phyloP scores from a whole-genome alignment of 2,329 filamentous ascomycete genomes.

The Botrytis sinoallii region DNA sequence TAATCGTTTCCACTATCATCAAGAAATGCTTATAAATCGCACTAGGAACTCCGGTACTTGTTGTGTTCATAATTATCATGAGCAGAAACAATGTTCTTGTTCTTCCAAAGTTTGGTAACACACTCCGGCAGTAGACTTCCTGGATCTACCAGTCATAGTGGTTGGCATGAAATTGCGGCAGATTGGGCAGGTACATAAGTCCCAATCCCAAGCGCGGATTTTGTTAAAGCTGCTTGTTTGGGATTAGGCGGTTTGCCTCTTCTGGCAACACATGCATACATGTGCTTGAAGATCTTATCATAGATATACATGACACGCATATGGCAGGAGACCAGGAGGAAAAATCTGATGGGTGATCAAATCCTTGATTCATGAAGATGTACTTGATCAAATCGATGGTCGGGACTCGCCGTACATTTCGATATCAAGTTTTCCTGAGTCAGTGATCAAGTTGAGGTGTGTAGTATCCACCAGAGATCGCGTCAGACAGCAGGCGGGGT shows the following conservation, averaged over 20 bases:
- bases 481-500: constrained; percentile 23
- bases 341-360: constrained; percentile 28
- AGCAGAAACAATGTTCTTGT: constrained; percentile 14
- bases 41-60: background rate
- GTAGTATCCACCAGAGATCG: constrained; percentile 28
- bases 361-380: background rate
- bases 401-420: background rate
- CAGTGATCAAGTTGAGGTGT: constrained; percentile 19
- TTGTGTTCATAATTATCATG: background rate
- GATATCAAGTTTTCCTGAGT: background rate
- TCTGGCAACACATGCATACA: constrained; percentile 24
- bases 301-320: constrained; percentile 30
- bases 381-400: background rate
- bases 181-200: constrained; percentile 24
- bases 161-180: constrained; percentile 26
- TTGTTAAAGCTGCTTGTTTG: constrained; percentile 5
- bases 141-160: constrained; percentile 28
- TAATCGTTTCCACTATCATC: background rate
- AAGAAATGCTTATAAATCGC: background rate
- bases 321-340: constrained; percentile 31
- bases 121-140: constrained; percentile 23
- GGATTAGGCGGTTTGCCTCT: constrained; percentile 16
- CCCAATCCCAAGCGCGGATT: constrained; percentile 27
- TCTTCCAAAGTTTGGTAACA: constrained; percentile 24
- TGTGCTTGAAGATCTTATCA: constrained; percentile 28